A percentile compares a stretch with the other conserved stretches of the same genome.
These are phyloP conservation scores for Alternaria brassicae DNA, from an alignment of 2,329 filamentous ascomycete species.

Conservation along the genomic window DNA sequence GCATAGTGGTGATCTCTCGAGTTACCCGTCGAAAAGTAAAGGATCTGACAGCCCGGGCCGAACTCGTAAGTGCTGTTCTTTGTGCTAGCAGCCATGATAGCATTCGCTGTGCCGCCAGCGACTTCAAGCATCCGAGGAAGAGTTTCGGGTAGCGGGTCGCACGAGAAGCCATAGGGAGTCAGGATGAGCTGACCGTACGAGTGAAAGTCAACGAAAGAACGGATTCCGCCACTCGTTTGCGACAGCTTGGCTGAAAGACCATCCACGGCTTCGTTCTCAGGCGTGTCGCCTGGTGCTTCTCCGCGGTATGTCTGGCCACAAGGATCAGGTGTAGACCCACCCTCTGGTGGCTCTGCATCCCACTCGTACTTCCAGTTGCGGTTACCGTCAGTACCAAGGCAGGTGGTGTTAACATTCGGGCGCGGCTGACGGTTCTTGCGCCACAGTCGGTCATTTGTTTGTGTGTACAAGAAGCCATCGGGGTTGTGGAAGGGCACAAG, in stretches of 20 bases:
- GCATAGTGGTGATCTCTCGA: conserved; percentile 54
- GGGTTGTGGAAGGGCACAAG: conserved; percentile 45
- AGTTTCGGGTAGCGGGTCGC: conserved; percentile 53
- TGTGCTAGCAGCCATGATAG: conserved; percentile 57
- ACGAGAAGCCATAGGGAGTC: conserved; percentile 62
- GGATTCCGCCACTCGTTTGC: conserved; percentile 56
- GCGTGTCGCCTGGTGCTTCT: conserved; percentile 38
- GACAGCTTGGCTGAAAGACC: conserved; percentile 53
- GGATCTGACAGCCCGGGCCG: conserved; percentile 63
- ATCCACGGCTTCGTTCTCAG: conserved; percentile 51
- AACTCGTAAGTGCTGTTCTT: conserved; percentile 46
- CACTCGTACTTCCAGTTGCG: conserved; percentile 47
- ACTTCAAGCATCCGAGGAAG: conserved; percentile 55
- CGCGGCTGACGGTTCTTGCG: conserved; percentile 46
- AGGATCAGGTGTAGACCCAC: conserved; percentile 36
- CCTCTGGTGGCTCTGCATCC: conserved; percentile 37
- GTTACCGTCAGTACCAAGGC: conserved; percentile 45
- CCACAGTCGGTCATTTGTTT: conserved; percentile 47
- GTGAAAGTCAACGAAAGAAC: conserved; percentile 70
- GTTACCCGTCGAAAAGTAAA: conserved; percentile 62
- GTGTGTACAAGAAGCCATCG: conserved; percentile 44
- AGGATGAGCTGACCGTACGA: conserved; percentile 67
- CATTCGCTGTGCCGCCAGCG: conserved; percentile 38
- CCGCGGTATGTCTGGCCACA: conserved; percentile 46
- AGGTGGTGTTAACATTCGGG: conserved; percentile 36